phyloP scores from a whole-genome alignment of 139 green algal genomes.

The Tetratostichococcus sp. region DNA sequence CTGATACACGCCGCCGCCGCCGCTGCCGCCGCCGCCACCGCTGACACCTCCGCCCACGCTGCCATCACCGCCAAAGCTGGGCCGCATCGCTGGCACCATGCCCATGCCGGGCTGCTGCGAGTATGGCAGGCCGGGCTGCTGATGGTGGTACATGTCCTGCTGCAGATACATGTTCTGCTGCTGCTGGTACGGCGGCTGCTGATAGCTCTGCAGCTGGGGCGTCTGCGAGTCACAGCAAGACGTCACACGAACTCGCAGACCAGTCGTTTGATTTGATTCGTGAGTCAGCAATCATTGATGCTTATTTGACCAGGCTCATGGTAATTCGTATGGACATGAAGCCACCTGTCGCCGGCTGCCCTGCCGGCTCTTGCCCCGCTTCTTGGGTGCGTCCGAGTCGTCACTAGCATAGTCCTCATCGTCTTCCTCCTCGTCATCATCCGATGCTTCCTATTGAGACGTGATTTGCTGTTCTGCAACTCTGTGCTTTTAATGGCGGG shows the following conservation, averaged over 20 bases:
- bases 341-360: too few species aligned
- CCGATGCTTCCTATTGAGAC: not conserved
- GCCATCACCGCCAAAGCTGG: too few species aligned
- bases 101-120: not conserved
- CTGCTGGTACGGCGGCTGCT: not conserved
- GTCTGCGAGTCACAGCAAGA: not conserved
- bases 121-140: not conserved
- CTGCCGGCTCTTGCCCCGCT: not conserved
- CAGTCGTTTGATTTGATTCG: too few species aligned
- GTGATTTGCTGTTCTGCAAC: not conserved
- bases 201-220: not conserved
- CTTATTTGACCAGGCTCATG: too few species aligned
- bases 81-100: too few species aligned
- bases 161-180: not conserved
- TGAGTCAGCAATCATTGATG: too few species aligned
- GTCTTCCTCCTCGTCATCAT: conserved; percentile 7
- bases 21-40: too few species aligned
- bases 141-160: not conserved
- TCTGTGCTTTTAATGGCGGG: too few species aligned
- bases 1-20: not conserved
- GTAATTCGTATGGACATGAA: too few species aligned
- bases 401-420: not conserved
- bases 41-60: too few species aligned
- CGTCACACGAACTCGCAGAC: too few species aligned
- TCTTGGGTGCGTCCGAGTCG: not conserved